These are phyloP conservation scores for Pseudogymnoascus sp. DNA, from an alignment of 2,329 filamentous ascomycete species.

Conservation along the genomic window DNA sequence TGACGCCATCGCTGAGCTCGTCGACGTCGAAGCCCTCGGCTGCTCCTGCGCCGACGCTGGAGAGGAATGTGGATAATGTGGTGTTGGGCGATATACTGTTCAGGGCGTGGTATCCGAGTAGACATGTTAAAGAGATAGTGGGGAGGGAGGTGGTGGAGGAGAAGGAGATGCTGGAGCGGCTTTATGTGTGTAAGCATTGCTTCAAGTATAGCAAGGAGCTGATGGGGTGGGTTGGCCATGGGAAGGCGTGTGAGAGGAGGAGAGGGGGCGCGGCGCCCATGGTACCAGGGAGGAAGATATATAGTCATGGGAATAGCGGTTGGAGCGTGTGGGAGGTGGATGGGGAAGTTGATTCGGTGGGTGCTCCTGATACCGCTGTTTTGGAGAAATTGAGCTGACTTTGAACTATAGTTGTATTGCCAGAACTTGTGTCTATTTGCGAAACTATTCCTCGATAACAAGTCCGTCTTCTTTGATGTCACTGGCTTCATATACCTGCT, in stretches of 20 bases:
- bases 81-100: slow-evolving; percentile 79
- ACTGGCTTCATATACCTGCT: slow-evolving; percentile 91
- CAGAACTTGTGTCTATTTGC: slow-evolving; percentile 95
- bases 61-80: slow-evolving; percentile 80
- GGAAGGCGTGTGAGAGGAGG: slow-evolving; percentile 47
- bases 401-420: slow-evolving; percentile 62
- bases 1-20: slow-evolving; percentile 2
- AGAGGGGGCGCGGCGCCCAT: slow-evolving; percentile 24
- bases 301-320: slow-evolving; percentile 59
- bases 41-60: slow-evolving; percentile 23
- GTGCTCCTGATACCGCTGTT: slow-evolving; percentile 24
- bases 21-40: not conserved
- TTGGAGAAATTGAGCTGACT: not conserved
- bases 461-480: slow-evolving; percentile 97
- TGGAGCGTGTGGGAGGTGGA: slow-evolving; percentile 92
- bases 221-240: slow-evolving; percentile 51
- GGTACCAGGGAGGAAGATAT: slow-evolving; percentile 66
- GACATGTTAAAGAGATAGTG: slow-evolving; percentile 69
- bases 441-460: slow-evolving; percentile 96
- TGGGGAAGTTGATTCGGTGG: slow-evolving; percentile 70
- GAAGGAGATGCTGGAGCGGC: slow-evolving; percentile 47
- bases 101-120: slow-evolving; percentile 87
- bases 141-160: slow-evolving; percentile 36
- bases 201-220: slow-evolving; percentile 79
- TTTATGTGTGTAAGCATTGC: slow-evolving; percentile 88